Conservation (phyloP, 169 alveolate species). For the Plasmodium vivax region DNA sequence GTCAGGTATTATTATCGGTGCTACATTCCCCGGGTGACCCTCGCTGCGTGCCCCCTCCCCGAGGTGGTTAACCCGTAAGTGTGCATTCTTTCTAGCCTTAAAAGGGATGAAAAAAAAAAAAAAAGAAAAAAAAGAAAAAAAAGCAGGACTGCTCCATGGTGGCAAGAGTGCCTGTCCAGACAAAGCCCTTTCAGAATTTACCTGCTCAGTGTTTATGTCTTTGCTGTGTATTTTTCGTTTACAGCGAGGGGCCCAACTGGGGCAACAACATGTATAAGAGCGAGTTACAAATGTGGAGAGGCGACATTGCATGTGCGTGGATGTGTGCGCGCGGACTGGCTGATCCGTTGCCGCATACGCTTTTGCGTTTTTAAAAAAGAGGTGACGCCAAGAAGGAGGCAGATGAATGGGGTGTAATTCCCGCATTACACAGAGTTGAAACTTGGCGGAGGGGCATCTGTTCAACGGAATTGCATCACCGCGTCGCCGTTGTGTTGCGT, state of each 20-base stretch:
- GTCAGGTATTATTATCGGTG: too few relatives aligned
- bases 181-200: not conserved
- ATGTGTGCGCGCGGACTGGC: not conserved
- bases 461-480: not conserved
- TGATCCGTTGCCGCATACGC: not conserved
- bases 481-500: not conserved
- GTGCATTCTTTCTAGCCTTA: not conserved
- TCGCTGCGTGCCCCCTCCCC: not conserved
- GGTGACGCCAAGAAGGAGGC: not conserved
- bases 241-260: not conserved
- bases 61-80: not conserved
- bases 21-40: not conserved
- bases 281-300: not conserved
- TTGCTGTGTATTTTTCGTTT: not conserved
- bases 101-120: not conserved
- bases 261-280: not conserved
- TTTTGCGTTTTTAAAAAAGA: not conserved
- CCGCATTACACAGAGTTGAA: not conserved
- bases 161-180: not conserved
- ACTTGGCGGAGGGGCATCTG: not conserved
- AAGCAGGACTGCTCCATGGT: not conserved
- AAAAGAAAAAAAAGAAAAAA: too few relatives aligned
- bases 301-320: not conserved
- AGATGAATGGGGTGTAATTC: not conserved
- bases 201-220: not conserved